A percentile compares a stretch with the other conserved stretches of the same genome.
Evolutionary conservation across 176 grass and related monocot species (phyloP).

Genomic region (Aegilops umbellulata): DNA sequence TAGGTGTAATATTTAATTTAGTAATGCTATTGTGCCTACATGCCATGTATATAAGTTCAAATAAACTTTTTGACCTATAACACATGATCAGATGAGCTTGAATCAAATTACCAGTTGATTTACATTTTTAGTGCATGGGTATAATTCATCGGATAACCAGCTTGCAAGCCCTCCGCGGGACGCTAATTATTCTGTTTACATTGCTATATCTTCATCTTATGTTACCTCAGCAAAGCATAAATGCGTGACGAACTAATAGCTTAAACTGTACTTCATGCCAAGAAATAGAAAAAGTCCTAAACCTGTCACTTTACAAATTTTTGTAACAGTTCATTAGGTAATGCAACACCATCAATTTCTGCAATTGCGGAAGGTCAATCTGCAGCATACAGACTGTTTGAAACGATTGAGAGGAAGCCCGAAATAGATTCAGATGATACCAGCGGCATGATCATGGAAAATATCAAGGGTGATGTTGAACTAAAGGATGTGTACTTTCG

Average conservation of each 20-base stretch:
- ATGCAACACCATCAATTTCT: conserved; percentile 59
- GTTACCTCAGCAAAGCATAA: background rate
- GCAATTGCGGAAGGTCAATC: conserved; percentile 69
- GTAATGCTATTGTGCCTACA: background rate
- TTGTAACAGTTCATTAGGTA: conserved; percentile 64
- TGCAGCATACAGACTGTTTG: conserved; percentile 73
- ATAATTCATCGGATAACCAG: background rate
- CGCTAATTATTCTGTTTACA: background rate
- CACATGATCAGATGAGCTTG: background rate
- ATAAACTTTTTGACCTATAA: background rate
- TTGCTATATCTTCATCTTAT: conserved; percentile 2
- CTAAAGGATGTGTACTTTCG: conserved; percentile 67
- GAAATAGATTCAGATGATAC: conserved; percentile 69
- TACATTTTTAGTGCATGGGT: background rate
- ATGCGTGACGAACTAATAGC: background rate
- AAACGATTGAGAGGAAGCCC: conserved; percentile 68
- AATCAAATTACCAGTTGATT: conserved; percentile 1
- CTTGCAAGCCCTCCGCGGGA: background rate
- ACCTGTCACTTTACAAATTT: background rate
- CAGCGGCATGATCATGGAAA: conserved; percentile 42
- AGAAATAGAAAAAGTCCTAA: background rate
- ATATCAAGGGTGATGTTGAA: conserved; percentile 64
- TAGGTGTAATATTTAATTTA: background rate
- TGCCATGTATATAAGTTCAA: background rate
- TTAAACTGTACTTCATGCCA: background rate